Evolutionary conservation across 805 yeast species (phyloP), one percentile per base, ranked within the genome.

Genomic region (Metschnikowia cubensis): DNA sequence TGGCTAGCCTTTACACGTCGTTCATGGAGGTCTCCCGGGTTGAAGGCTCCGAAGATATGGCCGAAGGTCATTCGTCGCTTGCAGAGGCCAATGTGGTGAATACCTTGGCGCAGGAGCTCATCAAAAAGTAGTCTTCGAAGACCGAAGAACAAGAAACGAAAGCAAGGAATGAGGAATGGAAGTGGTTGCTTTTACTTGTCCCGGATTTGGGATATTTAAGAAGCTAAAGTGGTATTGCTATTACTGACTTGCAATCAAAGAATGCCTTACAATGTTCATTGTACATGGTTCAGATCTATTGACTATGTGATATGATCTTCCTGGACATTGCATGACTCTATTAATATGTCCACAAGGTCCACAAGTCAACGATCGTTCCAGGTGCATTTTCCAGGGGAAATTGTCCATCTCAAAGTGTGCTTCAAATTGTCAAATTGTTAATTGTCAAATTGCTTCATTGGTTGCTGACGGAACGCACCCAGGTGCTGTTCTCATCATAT

Each of bases 1-100:
- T 80, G 52, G 71, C 78, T 6, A 66, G 67, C 25, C 60, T 77
- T 35, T 78, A 77, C 60, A 58, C 70, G 32, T 69, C 79, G 0
- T 63, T 78, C 44, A 58, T 77, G 41, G 81, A 79, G 51, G 79
- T 75, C 1, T 66, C 70, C 44, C 56, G 70, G 15, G 67, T 53
- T 31, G 68, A 63, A 14, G 56, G 46, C 21, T 43, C 51, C 15
- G 39, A 40, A 13, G 51, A 52, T 10, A 38, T 39, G 20, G 35
- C 47, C 29, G 50, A 47, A 8, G n/a, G 31, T 45, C 44, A 31
- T 35, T 37, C 63, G 3, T 36, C 60, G 6, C 46, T 58, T 6
- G 62, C 63, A 15, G 69, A 65, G 45, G 63, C 63, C 13, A 60
- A 50, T 42, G 63, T 63, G 36, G 67, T 59, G 34, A 62, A 59